Evolutionary conservation across 495 filamentous ascomycete genomes (phyloP).

Genomic region (Tuber magnatum): DNA sequence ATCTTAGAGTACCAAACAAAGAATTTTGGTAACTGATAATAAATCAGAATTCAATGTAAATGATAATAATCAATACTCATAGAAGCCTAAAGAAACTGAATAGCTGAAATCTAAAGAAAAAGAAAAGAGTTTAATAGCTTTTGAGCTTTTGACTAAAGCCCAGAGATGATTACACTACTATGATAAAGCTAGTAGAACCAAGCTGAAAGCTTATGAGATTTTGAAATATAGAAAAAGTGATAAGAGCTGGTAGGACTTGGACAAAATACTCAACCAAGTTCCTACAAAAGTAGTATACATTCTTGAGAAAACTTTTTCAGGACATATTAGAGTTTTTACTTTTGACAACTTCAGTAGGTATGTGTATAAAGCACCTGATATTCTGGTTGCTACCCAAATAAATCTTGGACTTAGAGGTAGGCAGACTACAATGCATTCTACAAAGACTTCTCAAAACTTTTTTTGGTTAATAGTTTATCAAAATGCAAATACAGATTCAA

Average conservation of each 20-base stretch:
- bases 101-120: neutral
- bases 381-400: neutral
- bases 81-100: neutral
- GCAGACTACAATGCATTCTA: too few species aligned
- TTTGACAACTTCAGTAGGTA: neutral
- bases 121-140: neutral
- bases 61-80: neutral
- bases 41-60: neutral
- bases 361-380: neutral
- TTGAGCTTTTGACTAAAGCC: neutral
- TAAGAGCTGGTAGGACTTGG: neutral
- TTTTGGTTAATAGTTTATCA: too few species aligned
- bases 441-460: too few species aligned
- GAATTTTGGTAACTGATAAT: neutral
- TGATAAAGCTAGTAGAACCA: neutral
- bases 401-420: too few species aligned
- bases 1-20: neutral
- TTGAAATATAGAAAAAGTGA: neutral
- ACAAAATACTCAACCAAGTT: neutral
- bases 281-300: neutral
- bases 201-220: neutral
- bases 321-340: neutral
- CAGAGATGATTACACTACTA: neutral
- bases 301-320: neutral
- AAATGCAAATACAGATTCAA: too few species aligned